Evolutionary conservation across 495 filamentous ascomycete species (phyloP), one percentile per base, ranked within the genome.

Genomic region (Jackrogersella multiformis): DNA sequence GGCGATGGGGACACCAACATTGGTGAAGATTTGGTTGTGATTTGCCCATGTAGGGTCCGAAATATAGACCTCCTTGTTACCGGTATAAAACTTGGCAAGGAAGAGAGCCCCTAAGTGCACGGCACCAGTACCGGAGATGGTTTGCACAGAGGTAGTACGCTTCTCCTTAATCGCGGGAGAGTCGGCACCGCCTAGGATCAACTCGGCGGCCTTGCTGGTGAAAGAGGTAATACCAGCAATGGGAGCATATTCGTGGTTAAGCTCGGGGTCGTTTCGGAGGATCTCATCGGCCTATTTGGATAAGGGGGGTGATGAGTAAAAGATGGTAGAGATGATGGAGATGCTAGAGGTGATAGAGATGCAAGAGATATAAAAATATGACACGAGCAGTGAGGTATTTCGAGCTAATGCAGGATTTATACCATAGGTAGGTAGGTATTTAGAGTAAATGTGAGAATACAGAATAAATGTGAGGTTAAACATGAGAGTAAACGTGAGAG

Each of bases 221-320:
- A 97, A 94, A 7, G 87, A 85, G 38, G 88, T 77, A 44, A 98
- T 84, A 63, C 95, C 95, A 57, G 93, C 90, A 75, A 99, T 99
- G 48, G 96, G 94, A 60, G 97, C 92, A 77, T 98, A 99, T 86
- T 99, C 95, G 83, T 98, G 93, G 82, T 99, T 97, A 53, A 96
- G 80, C 49, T 89, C 84, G 64, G 96, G 94, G 75, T 97, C 94
- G 70, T 89, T 90, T 71, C 88, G 90, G 42, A 98, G 82, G 64
- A 91, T 87, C 46, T 92, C 89, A 73, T 98, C 94, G 52, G 96
- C 96, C 96, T 97, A 73, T 62, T 48, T 26, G 34, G 39, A 51
- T 39, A 42, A 18, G 16, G 5, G 36, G 18, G 56, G 28, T 54
- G 23, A 73, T 77, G 44, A 76, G 72, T 63, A 42, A 62, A n/a